These are phyloP conservation scores for Plasmodium cynomolgi DNA, from an alignment of 169 alveolate species.

Conservation along the genomic window DNA sequence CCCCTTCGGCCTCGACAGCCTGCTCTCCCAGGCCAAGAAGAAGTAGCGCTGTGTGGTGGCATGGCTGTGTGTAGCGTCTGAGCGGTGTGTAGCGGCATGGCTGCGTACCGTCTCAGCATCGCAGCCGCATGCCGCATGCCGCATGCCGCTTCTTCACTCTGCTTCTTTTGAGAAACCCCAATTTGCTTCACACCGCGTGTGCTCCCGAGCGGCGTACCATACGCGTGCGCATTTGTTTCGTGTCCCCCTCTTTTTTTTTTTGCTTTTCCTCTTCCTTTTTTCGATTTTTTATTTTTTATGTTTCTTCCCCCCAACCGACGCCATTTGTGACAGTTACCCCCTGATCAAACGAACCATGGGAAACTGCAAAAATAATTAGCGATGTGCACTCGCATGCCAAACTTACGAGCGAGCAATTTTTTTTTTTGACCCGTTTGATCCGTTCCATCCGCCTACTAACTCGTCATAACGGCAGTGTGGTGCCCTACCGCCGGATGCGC, in stretches of 20 bases:
- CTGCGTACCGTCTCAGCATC: neutral
- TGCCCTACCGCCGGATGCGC: too few relatives aligned
- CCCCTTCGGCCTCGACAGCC: constrained; percentile 91
- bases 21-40: constrained; percentile 89
- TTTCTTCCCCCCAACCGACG: neutral
- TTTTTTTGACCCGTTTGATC: neutral
- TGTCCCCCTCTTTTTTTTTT: neutral
- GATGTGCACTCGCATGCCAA: neutral
- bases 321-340: neutral
- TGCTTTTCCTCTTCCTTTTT: neutral
- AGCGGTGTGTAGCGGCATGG: neutral
- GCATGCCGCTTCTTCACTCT: neutral
- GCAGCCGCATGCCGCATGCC: neutral
- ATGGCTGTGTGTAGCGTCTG: neutral
- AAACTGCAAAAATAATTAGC: neutral
- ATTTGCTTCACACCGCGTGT: neutral
- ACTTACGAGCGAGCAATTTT: neutral
- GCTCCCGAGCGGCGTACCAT: neutral
- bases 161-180: neutral
- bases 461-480: neutral
- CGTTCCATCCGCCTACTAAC: neutral
- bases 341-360: neutral
- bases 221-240: neutral
- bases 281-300: neutral
- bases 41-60: constrained; percentile 23